These are phyloP conservation scores for Aspergillus pseudonomiae DNA, from an alignment of 2,329 filamentous ascomycete genomes.

Conservation along the genomic window DNA sequence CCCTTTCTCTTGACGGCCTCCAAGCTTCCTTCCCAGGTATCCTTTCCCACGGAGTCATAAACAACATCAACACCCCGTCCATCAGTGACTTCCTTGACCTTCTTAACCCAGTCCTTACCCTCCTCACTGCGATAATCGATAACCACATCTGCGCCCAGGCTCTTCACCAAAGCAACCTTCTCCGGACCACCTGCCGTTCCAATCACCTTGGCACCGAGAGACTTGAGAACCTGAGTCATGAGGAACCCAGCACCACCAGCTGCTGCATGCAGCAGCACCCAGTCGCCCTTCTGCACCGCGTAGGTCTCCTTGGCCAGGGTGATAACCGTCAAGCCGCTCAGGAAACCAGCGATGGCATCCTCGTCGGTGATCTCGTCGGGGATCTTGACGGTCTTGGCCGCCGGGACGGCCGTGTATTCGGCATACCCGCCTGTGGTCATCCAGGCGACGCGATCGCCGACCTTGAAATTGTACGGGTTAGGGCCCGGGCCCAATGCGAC, in stretches of 20 bases:
- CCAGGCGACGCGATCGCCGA: constrained; percentile 74
- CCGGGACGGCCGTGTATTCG: constrained; percentile 60
- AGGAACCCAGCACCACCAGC: constrained; percentile 79
- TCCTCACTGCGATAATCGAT: constrained; percentile 85
- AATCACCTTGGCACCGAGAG: constrained; percentile 75
- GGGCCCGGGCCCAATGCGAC: constrained; percentile 60
- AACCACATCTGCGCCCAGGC: constrained; percentile 68
- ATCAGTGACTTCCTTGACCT: constrained; percentile 80
- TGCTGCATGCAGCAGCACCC: constrained; percentile 81
- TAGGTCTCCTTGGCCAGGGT: constrained; percentile 73
- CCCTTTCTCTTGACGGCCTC: constrained; percentile 77
- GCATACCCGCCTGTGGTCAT: constrained; percentile 61
- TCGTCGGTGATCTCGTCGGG: constrained; percentile 65
- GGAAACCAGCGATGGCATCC: constrained; percentile 67
- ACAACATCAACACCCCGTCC: constrained; percentile 75
- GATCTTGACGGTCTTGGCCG: constrained; percentile 61
- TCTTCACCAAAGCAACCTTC: constrained; percentile 71
- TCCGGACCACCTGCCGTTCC: constrained; percentile 74
- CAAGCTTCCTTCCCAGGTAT: constrained; percentile 78
- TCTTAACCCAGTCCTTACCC: constrained; percentile 75
- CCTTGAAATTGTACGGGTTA: constrained; percentile 57
- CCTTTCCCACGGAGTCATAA: constrained; percentile 84
- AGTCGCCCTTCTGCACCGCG: constrained; percentile 72
- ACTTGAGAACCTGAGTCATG: constrained; percentile 73
- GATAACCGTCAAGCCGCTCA: constrained; percentile 83